A percentile compares a stretch with the other conserved stretches of the same genome.
These are phyloP conservation scores for Fraxinus americana DNA, from an alignment of 257 asterid genomes.

Conservation along the genomic window DNA sequence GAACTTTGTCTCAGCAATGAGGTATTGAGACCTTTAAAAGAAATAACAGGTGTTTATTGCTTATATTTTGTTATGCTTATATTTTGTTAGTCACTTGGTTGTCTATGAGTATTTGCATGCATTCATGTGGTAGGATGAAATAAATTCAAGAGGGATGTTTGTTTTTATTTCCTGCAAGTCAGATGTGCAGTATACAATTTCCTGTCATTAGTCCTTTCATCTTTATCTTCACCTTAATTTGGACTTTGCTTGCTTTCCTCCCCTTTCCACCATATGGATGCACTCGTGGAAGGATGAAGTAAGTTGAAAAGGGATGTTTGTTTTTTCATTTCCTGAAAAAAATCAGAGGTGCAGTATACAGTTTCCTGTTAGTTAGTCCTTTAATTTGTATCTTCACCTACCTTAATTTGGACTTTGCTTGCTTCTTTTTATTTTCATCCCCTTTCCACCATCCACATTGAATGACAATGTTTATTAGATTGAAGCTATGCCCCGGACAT, in stretches of 20 bases:
- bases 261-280: not conserved
- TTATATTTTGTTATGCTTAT: not conserved
- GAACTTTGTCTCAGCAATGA: slow-evolving; percentile 8
- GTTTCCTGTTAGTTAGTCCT: not conserved
- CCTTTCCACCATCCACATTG: not conserved
- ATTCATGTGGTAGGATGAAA: not conserved
- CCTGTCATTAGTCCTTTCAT: not conserved
- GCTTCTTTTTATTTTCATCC: not conserved
- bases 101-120: not conserved
- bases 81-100: not conserved
- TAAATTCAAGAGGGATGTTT: not conserved
- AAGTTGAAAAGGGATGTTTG: not conserved
- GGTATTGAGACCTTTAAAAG: slow-evolving; percentile 6
- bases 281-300: not conserved
- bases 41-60: not conserved
- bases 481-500: no score
- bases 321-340: not conserved
- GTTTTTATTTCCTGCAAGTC: not conserved
- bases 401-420: not conserved
- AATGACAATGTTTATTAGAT: not conserved
- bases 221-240: not conserved
- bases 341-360: not conserved
- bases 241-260: not conserved
- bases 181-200: not conserved
- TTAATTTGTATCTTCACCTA: not conserved